A percentile compares a stretch with the other conserved stretches of the same genome.
phyloP scores from a whole-genome alignment of 78 protist species.

The Dictyostelium intermedium region DNA sequence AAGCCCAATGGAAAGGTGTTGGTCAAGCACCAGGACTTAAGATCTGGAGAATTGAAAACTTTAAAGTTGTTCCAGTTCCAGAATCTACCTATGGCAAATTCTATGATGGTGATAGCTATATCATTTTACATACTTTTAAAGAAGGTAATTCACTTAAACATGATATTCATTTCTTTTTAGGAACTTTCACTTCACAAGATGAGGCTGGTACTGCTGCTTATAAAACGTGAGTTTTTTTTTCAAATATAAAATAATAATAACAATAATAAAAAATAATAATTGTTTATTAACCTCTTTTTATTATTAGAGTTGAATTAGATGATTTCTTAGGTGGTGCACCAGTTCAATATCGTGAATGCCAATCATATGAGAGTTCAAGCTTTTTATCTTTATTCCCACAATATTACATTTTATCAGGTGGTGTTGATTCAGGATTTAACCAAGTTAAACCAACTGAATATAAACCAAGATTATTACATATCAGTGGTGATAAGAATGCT shows the following conservation, averaged over 20 bases:
- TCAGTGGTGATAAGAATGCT: conserved; percentile 61
- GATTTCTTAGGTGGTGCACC: conserved; percentile 81
- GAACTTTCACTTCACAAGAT: conserved; percentile 82
- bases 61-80: conserved; percentile 33
- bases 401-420: conserved; percentile 47
- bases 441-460: conserved; percentile 55
- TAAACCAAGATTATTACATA: conserved; percentile 66
- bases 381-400: conserved; percentile 68
- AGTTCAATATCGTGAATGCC: conserved; percentile 54
- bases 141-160: conserved; percentile 73
- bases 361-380: conserved; percentile 20
- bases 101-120: conserved; percentile 18
- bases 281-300: no score
- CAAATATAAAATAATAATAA: no score
- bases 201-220: conserved; percentile 91
- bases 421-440: conserved; percentile 69
- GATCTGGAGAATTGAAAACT: conserved; percentile 78
- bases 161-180: conserved; percentile 88
- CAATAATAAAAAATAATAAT: no score
- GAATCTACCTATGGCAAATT: conserved; percentile 27
- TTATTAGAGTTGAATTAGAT: conserved; percentile 91
- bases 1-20: conserved; percentile 41
- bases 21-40: conserved; percentile 22
- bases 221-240: conserved; percentile 56
- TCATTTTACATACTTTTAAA: conserved; percentile 66